A percentile compares a stretch with the other conserved stretches of the same genome.
These are phyloP conservation scores for Haplographium delicatum DNA, from an alignment of 495 filamentous ascomycete genomes.

Conservation along the genomic window DNA sequence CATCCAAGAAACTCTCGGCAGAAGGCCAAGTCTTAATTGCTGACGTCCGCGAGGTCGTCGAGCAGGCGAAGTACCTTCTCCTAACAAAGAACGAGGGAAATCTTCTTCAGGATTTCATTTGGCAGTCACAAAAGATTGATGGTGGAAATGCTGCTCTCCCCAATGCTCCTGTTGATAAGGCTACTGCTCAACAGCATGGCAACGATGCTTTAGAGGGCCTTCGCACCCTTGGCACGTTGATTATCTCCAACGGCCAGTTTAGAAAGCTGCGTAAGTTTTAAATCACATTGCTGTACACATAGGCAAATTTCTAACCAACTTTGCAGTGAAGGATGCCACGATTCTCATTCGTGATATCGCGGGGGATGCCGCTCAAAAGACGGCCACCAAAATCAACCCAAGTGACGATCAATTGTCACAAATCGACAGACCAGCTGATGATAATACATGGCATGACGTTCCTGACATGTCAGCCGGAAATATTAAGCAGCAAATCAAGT, in stretches of 20 bases:
- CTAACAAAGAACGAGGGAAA: constrained; percentile 95
- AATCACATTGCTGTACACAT: not conserved
- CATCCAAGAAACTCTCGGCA: constrained; percentile 71
- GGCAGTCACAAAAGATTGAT: constrained; percentile 74
- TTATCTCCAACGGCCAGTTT: constrained; percentile 96
- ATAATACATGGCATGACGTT: constrained; percentile 90
- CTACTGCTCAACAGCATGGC: constrained; percentile 72
- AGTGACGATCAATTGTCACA: constrained; percentile 68
- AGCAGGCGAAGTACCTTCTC: constrained; percentile 82
- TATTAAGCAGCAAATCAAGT: constrained; percentile 60
- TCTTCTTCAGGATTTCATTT: constrained; percentile 93
- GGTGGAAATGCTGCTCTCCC: constrained; percentile 55
- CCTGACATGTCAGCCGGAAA: constrained; percentile 70
- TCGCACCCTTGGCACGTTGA: constrained; percentile 77
- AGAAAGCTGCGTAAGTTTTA: constrained; percentile 74
- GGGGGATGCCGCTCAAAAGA: constrained; percentile 79
- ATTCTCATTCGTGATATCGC: constrained; percentile 83
- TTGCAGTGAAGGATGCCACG: constrained; percentile 76
- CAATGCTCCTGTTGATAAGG: constrained; percentile 63
- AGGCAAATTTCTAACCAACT: constrained; percentile 25
- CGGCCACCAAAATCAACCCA: constrained; percentile 74
- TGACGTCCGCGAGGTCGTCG: constrained; percentile 77
- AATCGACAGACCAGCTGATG: constrained; percentile 77
- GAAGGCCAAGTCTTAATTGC: constrained; percentile 74
- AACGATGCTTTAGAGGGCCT: constrained; percentile 79